A percentile compares a stretch with the other conserved stretches of the same genome.
These are phyloP conservation scores for Pycnococcus provasolii DNA, from an alignment of 139 green algal species.

Conservation along the genomic window DNA sequence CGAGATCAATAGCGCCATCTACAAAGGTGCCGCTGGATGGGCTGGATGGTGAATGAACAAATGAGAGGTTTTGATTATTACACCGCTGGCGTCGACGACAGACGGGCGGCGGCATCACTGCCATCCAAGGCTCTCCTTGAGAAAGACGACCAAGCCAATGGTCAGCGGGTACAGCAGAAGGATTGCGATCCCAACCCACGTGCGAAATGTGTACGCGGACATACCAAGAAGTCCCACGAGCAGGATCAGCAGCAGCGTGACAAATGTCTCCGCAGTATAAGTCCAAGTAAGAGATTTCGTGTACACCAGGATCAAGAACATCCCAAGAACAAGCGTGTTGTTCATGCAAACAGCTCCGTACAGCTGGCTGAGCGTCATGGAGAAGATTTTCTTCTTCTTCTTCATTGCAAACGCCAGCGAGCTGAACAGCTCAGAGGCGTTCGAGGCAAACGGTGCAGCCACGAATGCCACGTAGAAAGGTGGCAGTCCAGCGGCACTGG, in stretches of 20 bases:
- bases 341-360: slow-evolving; percentile 51
- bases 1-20: too few species aligned
- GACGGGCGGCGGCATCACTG: not conserved
- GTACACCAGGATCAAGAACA: slow-evolving; percentile 54
- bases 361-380: slow-evolving; percentile 34
- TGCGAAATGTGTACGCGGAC: too few species aligned
- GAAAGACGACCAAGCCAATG: not conserved
- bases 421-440: slow-evolving; percentile 36
- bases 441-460: slow-evolving; percentile 44
- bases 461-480: slow-evolving; percentile 48
- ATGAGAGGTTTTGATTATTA: too few species aligned
- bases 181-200: too few species aligned
- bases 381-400: slow-evolving; percentile 16
- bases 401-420: slow-evolving; percentile 25
- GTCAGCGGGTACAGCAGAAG: not conserved
- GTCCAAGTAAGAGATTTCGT: slow-evolving; percentile 36
- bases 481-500: slow-evolving; percentile 35
- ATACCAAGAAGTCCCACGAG: too few species aligned
- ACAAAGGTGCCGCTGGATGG: too few species aligned
- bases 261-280: slow-evolving; percentile 40
- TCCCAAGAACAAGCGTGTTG: slow-evolving; percentile 50
- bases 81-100: too few species aligned
- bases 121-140: not conserved
- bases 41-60: too few species aligned
- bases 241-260: slow-evolving; percentile 17